Evolutionary conservation across 306 rosid genomes (phyloP).

Genomic region (Acacia confusa): DNA sequence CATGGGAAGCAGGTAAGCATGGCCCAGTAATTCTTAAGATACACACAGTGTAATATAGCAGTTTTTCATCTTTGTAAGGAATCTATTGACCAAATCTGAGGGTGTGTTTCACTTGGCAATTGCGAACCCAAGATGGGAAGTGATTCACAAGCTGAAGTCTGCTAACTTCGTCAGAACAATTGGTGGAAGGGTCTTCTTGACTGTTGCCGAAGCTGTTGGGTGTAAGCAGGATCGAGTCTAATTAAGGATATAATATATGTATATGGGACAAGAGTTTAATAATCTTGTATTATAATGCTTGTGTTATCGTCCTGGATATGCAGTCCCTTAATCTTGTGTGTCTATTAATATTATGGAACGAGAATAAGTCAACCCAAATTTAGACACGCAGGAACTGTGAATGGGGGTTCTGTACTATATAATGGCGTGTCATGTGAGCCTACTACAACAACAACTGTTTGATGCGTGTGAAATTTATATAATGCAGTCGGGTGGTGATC

Average conservation of each 20-base stretch:
- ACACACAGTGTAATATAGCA: neutral
- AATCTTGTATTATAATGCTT: neutral
- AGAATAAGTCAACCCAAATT: constrained; percentile 13
- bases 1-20: constrained; percentile 50
- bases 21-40: neutral
- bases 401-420: constrained; percentile 2
- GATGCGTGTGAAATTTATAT: constrained; percentile 16
- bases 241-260: neutral
- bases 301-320: neutral
- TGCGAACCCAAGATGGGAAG: constrained; percentile 65
- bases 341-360: neutral
- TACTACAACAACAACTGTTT: neutral
- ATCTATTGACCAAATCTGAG: neutral
- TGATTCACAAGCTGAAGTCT: constrained; percentile 61
- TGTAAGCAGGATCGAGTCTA: constrained; percentile 28
- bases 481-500: neutral
- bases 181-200: constrained; percentile 58
- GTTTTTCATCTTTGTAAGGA: neutral
- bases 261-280: neutral
- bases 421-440: neutral
- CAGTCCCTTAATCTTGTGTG: constrained; percentile 11
- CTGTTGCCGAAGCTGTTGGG: constrained; percentile 64
- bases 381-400: neutral
- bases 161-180: constrained; percentile 55
- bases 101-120: constrained; percentile 46